phyloP scores from a whole-genome alignment of 2,329 filamentous ascomycete genomes.

The Triangularia setosa region DNA sequence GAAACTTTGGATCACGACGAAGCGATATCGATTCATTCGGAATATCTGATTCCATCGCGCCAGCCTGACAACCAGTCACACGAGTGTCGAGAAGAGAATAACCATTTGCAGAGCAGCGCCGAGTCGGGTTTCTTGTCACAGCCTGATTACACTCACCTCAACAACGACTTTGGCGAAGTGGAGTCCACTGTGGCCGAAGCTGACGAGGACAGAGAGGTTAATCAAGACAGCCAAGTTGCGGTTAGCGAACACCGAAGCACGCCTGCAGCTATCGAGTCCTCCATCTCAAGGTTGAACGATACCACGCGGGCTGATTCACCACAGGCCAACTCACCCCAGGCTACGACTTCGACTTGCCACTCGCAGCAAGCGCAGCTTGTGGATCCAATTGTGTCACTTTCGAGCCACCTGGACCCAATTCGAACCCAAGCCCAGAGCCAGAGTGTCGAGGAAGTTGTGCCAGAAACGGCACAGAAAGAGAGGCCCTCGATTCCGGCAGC shows the following conservation, averaged over 20 bases:
- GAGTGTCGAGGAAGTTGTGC: constrained; percentile 7
- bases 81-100: background rate
- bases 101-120: background rate
- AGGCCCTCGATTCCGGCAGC: background rate
- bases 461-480: constrained; percentile 12
- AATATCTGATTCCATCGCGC: background rate
- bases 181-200: background rate
- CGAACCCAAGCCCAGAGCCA: constrained; percentile 11
- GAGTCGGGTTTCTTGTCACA: constrained; percentile 18
- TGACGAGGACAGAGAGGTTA: background rate
- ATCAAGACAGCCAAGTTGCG: background rate
- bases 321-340: constrained; percentile 4
- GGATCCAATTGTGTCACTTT: constrained; percentile 3
- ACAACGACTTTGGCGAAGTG: background rate
- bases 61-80: constrained; percentile 5
- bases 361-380: constrained; percentile 15
- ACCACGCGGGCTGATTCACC: background rate
- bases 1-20: background rate
- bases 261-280: background rate
- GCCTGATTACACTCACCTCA: constrained; percentile 9
- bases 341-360: background rate
- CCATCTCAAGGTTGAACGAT: background rate
- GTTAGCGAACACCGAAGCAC: background rate
- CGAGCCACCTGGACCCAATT: constrained; percentile 9
- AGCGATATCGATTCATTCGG: background rate